Percentiles rank a stretch among this genome's conserved stretches.
Evolutionary conservation across 345 rosid genomes (phyloP).

Genomic region (Eucalyptus sp.): DNA sequence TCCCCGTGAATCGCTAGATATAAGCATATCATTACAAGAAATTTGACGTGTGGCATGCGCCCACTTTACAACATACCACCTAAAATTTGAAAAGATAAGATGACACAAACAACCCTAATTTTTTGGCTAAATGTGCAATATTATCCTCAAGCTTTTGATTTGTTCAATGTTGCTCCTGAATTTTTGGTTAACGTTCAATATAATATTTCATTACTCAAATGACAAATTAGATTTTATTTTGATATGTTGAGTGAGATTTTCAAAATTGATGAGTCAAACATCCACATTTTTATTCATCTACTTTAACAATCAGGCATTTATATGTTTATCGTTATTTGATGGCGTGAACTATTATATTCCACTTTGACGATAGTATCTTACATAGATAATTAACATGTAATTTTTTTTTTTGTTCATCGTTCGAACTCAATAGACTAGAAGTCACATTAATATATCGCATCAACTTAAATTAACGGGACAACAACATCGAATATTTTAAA

Average conservation of each 20-base stretch:
- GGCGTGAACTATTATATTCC: neutral
- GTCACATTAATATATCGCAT: neutral
- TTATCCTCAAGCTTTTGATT: neutral
- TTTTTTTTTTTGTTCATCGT: neutral
- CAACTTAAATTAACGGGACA: neutral
- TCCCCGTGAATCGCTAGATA: neutral
- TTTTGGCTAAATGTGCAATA: neutral
- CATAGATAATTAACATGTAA: neutral
- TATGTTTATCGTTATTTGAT: neutral
- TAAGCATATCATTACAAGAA: too few relatives aligned
- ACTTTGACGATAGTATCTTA: neutral
- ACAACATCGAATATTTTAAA: neutral
- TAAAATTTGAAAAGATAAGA: neutral
- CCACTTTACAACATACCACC: neutral
- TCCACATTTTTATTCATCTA: neutral
- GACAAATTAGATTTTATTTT: neutral
- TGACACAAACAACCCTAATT: neutral
- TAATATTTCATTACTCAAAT: neutral
- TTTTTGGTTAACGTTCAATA: fast-evolving
- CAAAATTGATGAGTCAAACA: neutral
- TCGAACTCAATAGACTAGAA: neutral
- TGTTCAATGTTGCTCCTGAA: fast-evolving
- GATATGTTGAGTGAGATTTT: neutral
- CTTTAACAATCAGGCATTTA: neutral
- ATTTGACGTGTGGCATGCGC: neutral